Conservation (phyloP, 768 basidiomycete genomes). For the Suillus subluteus region DNA sequence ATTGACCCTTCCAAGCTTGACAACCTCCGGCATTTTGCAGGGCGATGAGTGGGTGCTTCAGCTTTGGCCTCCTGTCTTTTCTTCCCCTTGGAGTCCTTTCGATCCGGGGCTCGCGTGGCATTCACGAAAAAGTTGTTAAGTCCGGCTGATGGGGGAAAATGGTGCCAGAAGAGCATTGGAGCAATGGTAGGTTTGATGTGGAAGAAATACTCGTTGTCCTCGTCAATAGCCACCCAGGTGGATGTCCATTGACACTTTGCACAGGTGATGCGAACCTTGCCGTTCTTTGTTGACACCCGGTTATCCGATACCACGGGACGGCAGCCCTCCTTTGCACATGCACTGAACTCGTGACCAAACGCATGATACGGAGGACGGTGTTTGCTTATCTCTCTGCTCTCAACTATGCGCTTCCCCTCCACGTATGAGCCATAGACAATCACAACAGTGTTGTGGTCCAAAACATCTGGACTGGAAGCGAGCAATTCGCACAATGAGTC, state of each 20-base stretch:
- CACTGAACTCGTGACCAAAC: not conserved
- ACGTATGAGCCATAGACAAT: conserved; percentile 1
- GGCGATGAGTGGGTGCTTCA: too few relatives aligned
- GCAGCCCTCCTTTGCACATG: not conserved
- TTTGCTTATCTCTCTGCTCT: not conserved
- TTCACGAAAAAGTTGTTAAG: not conserved
- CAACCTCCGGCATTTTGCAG: too few relatives aligned
- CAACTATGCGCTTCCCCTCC: not conserved
- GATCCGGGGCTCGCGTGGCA: not conserved
- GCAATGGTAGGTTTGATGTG: not conserved
- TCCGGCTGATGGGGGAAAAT: not conserved
- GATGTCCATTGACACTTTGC: conserved; percentile 1
- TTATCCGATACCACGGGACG: not conserved
- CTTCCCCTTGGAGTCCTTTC: not conserved
- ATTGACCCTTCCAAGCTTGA: too few relatives aligned
- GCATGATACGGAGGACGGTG: not conserved
- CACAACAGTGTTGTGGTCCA: not conserved
- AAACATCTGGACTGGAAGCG: not conserved
- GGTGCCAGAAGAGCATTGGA: not conserved
- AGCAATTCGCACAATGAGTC: not conserved
- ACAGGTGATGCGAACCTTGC: not conserved
- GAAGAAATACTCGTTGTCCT: not conserved
- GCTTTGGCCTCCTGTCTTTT: not conserved
- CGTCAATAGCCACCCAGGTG: not conserved
- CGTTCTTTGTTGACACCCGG: too few relatives aligned